Evolutionary conservation across 495 filamentous ascomycete species (phyloP), one percentile per base, ranked within the genome.

Genomic region (Amphirosellinia nigrospora): DNA sequence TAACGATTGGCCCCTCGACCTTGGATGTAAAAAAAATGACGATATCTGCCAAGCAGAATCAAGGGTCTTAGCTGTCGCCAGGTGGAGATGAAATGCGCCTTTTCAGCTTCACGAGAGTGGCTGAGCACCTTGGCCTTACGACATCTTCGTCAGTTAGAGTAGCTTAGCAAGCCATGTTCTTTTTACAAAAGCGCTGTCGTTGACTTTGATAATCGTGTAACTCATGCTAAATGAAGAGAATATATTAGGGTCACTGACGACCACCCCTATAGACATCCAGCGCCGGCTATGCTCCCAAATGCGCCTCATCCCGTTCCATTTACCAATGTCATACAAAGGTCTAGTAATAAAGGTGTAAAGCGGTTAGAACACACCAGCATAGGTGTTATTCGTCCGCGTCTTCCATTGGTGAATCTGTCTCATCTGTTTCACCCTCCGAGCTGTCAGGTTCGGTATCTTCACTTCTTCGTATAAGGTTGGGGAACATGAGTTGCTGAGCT

Each of bases 401-500:
- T 55, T 69, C 67, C 36, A 61, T 59, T 28, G 38, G 30, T 43
- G 65, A 61, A 68, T 32, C n/a, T 23, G 56, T 63, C 15, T 56
- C 68, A 26, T 70, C 59, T 26, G 23, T 34, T 48, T 64, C 68
- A 26, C 38, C 48, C 15, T 36, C 60, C 23, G 56, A 63, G n/a
- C 46, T 63, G 21, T 69, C 66, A 9, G 55, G 19, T 38, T 64
- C 67, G n/a, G 34, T 56, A 3, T 55, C 59, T 13, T 55, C 59
- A 15, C 46, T 63, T 48, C 55, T 69, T 46, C 68, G 59, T 38
- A 63, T 70, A 1, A 70, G 50, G 26, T 64, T 64, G 15, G 68
- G 68, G 23, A 86, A 86, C 76, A 86, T 76, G 43, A 85, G 59
- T 32, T 79, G 76, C 34, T 82, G 75, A 9, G 82, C 80, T 58